These are phyloP conservation scores for Geosiphon pyriformis DNA, from an alignment of 192 early-diverging fungal species.

Conservation along the genomic window DNA sequence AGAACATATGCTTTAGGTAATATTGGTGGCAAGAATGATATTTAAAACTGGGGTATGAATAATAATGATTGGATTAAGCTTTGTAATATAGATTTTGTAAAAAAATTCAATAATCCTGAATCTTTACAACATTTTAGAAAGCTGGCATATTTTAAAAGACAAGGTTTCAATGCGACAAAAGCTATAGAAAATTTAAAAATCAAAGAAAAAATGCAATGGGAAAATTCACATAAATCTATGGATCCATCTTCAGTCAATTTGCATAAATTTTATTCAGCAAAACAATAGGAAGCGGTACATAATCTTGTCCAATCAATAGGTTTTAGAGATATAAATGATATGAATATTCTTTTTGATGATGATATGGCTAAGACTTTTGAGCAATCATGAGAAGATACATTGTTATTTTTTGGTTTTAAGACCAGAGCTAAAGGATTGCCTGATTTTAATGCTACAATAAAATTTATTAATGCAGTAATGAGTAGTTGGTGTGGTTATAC, in stretches of 20 bases:
- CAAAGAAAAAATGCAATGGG: slow-evolving; percentile 16
- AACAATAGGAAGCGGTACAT: slow-evolving; percentile 7
- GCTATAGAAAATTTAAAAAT: slow-evolving; percentile 14
- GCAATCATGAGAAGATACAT: slow-evolving; percentile 7
- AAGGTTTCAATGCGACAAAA: slow-evolving; percentile 18
- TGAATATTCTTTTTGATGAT: slow-evolving; percentile 2
- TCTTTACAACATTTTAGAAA: slow-evolving; percentile 20
- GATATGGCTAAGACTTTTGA: slow-evolving; percentile 2
- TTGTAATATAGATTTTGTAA: slow-evolving; percentile 12
- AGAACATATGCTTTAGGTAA: slow-evolving; percentile 14
- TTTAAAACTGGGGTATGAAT: slow-evolving; percentile 11
- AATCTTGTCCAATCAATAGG: slow-evolving; percentile 5
- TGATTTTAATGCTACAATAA: slow-evolving; percentile 7
- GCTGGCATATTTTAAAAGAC: slow-evolving; percentile 20
- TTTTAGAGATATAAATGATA: slow-evolving; percentile 13
- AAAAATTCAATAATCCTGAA: slow-evolving; percentile 22
- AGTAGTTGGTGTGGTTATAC: not conserved
- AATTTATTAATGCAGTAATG: slow-evolving; percentile 5
- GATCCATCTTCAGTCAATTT: slow-evolving; percentile 14
- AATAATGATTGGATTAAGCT: slow-evolving; percentile 20
- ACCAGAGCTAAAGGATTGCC: slow-evolving; percentile 9
- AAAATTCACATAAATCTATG: slow-evolving; percentile 15
- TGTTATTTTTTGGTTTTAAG: slow-evolving; percentile 8
- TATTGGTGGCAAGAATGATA: slow-evolving; percentile 17
- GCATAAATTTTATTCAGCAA: slow-evolving; percentile 12